phyloP scores from a whole-genome alignment of 257 asterid genomes.

The Lavandula angustifolia region DNA sequence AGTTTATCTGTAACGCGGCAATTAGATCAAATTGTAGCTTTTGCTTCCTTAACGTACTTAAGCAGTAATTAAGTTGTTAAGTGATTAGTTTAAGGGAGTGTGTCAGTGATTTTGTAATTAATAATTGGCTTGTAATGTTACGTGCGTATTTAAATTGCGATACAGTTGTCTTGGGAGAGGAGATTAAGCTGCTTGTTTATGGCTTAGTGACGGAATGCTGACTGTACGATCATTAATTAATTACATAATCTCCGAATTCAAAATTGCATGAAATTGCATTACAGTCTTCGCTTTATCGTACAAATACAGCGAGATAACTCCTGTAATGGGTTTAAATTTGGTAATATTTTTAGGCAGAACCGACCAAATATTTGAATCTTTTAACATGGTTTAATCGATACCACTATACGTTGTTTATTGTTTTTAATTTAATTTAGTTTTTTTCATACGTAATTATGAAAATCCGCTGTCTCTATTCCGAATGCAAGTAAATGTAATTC shows the following conservation, averaged over 20 bases:
- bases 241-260: background rate
- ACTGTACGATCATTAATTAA: constrained; percentile 26
- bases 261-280: constrained; percentile 9
- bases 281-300: constrained; percentile 13
- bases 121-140: constrained; percentile 30
- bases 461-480: too few species aligned
- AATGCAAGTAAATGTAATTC: too few species aligned
- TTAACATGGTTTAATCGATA: too few species aligned
- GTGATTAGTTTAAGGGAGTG: background rate
- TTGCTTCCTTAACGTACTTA: constrained; percentile 4
- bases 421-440: too few species aligned
- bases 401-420: too few species aligned
- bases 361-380: constrained; percentile 1
- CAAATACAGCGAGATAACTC: constrained; percentile 25
- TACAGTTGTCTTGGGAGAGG: constrained; percentile 34
- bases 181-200: constrained; percentile 26
- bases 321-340: background rate
- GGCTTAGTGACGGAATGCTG: constrained; percentile 38
- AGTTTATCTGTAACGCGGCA: constrained; percentile 1
- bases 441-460: too few species aligned
- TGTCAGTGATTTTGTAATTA: constrained; percentile 30
- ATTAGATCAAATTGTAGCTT: background rate
- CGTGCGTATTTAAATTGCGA: constrained; percentile 35
- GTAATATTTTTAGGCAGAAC: background rate
- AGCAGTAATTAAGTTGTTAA: background rate